phyloP scores from a whole-genome alignment of 306 rosid genomes.

The Lithocarpus polystachyus region DNA sequence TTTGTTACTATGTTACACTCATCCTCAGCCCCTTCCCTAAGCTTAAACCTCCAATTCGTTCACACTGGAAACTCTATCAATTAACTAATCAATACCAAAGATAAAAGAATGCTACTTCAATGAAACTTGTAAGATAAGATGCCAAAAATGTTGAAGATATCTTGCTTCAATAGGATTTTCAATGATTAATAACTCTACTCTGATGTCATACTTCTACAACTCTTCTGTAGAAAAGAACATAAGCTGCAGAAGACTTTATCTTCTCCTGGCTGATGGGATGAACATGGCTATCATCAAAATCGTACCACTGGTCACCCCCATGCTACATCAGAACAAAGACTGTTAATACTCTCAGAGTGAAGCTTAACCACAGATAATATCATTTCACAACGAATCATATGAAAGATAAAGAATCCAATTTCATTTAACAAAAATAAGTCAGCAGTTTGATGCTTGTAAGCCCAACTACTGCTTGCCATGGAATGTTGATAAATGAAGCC shows the following conservation, averaged over 20 bases:
- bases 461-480: not conserved
- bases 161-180: conserved; percentile 29
- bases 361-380: conserved; percentile 7
- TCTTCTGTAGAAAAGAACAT: conserved; percentile 96
- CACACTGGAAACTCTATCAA: conserved; percentile 30
- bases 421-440: conserved; percentile 13
- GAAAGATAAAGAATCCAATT: conserved; percentile 9
- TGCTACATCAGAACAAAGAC: conserved; percentile 51
- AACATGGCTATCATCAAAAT: conserved; percentile 90
- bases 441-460: conserved; percentile 10
- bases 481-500: not conserved
- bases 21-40: conserved; percentile 33
- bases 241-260: conserved; percentile 95
- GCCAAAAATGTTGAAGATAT: conserved; percentile 35
- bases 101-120: conserved; percentile 42
- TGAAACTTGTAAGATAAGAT: conserved; percentile 33
- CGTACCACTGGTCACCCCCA: conserved; percentile 92
- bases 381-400: not conserved
- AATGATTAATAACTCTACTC: conserved; percentile 32
- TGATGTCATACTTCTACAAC: conserved; percentile 43
- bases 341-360: conserved; percentile 14
- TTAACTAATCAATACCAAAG: conserved; percentile 17
- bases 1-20: conserved; percentile 37
- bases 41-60: conserved; percentile 22
- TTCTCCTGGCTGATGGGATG: conserved; percentile 75